Evolutionary conservation across 371 early-diverging fungal genomes (phyloP), one percentile per base, ranked within the genome.

Genomic region (Blakeslea trispora): DNA sequence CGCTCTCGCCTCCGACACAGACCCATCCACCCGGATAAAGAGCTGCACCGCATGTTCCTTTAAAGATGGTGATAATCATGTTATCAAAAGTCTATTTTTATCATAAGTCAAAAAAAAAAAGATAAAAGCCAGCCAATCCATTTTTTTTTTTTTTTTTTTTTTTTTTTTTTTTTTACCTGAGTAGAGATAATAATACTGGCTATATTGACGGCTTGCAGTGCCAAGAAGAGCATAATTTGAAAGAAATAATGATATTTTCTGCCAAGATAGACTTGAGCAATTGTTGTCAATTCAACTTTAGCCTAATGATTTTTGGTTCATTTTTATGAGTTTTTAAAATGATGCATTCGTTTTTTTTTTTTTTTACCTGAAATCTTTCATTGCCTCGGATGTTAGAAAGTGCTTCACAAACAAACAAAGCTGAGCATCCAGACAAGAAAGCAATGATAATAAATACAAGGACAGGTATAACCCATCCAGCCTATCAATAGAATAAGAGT

Each of bases 311-410:
- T 45, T 51, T 23, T 31, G 9, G 32, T 28, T 28, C 7, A n/a
- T n/a, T n/a, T n/a, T n/a, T n/a, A n/a, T n/a, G n/a, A n/a, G n/a
- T n/a, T n/a, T n/a, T n/a, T n/a, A n/a, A n/a, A n/a, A n/a, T n/a
- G n/a, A n/a, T n/a, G n/a, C n/a, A n/a, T n/a, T n/a, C n/a, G n/a
- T n/a, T n/a, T n/a, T n/a, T n/a, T n/a, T n/a, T n/a, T n/a, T n/a
- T n/a, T n/a, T 50, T 61, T 45, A 79, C 83, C 55, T 86, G 83
- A 46, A 86, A 82, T 28, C 81, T 76, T 46, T 84, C 82, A 68
- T 91, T 92, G 17, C 91, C 93, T 9, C 86, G 84, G 37, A 91
- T 82, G 45, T 81, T 83, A 44, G 89, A 87, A 78, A 92, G 82
- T 11, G 88, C 87, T 58, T 92, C 92, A 54, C 88, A 84, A 21